Base-by-base conservation (phyloP, 2,329 filamentous ascomycete genomes). In the Chrysoporthe austroafricana region DNA sequence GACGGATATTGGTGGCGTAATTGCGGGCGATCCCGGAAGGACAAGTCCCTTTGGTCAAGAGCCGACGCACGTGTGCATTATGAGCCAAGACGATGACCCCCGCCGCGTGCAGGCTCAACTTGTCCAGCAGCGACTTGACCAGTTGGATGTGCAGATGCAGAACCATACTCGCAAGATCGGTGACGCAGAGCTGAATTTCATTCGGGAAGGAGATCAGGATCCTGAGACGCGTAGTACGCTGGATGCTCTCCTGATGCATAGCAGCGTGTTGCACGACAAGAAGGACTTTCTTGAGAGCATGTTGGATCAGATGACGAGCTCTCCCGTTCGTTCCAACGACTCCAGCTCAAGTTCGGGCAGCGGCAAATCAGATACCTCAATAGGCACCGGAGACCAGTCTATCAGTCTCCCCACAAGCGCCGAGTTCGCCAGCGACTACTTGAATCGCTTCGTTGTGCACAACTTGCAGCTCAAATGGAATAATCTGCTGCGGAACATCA, bases 401-500 rank as follows among this genome's bases (percentile, higher is more conserved):
- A 82, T 91, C 64, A 89, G 93, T 71, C 86, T 90, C 1, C 88
- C 90, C 2, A 87, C 90, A 0, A 87, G 90, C 3, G 88, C 91
- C 18, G 94, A 97, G 72, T 95, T 95, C 72, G 90, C 92, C 61
- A 97, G 92, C 77, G 94, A 98, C 76, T 99, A 97, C 83, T 96
- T 96, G 77, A 99, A 99, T 76, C 91, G 96, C 1, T 99, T 99
- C 81, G 95, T 98, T 73, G 91, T 99, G 63, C 96, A 99, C 82
- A 99, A 99, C 74, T 88, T 96, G 76, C 96, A 99, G 75, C 83
- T 99, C 67, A 99, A 99, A 79, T 99, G 96, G 96, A 98, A 97
- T 81, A 99, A 99, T 74, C 88, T 94, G 13, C 81, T 99, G 48
- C 89, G 96, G 68, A 98, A 99, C 76, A 97, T 97, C 74, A 96